Evolutionary conservation across 495 filamentous ascomycete genomes (phyloP).

Genomic region (Penicillium diatomitis): DNA sequence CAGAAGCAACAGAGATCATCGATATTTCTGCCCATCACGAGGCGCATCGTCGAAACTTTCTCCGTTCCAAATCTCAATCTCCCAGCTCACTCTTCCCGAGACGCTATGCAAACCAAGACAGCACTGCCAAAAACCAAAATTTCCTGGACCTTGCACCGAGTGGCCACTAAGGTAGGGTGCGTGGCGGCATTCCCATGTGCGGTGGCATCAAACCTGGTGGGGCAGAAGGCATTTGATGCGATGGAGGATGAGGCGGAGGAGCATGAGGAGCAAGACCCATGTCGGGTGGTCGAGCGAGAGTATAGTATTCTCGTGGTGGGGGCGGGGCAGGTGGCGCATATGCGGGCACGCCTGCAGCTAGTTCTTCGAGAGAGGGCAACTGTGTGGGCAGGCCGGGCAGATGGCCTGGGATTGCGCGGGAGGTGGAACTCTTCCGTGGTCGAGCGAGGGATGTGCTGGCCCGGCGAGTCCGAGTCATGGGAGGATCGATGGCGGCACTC

Average conservation of each 20-base stretch:
- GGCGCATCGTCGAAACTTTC: no score
- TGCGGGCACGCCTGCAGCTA: conserved; percentile 39
- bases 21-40: no score
- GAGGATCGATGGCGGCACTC: conserved; percentile 47
- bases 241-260: no score
- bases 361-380: conserved; percentile 36
- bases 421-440: conserved; percentile 33
- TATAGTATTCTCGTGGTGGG: conserved; percentile 33
- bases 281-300: conserved; percentile 25
- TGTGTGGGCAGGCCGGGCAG: conserved; percentile 27
- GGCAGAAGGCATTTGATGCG: conserved; percentile 7
- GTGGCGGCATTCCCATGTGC: conserved; percentile 29
- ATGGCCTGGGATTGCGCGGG: conserved; percentile 27
- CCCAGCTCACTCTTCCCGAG: no score
- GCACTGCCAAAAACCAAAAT: no score
- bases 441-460: conserved; percentile 37
- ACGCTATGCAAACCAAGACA: conserved; percentile 24
- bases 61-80: no score
- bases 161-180: conserved; percentile 27
- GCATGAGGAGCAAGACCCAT: conserved; percentile 10
- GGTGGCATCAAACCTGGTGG: conserved; percentile 25
- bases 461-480: conserved; percentile 35
- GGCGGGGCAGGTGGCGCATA: conserved; percentile 32
- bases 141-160: no score
- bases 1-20: no score